Conservation (phyloP, 2,329 filamentous ascomycete species). For the Pseudocercospora pini-densiflorae region DNA sequence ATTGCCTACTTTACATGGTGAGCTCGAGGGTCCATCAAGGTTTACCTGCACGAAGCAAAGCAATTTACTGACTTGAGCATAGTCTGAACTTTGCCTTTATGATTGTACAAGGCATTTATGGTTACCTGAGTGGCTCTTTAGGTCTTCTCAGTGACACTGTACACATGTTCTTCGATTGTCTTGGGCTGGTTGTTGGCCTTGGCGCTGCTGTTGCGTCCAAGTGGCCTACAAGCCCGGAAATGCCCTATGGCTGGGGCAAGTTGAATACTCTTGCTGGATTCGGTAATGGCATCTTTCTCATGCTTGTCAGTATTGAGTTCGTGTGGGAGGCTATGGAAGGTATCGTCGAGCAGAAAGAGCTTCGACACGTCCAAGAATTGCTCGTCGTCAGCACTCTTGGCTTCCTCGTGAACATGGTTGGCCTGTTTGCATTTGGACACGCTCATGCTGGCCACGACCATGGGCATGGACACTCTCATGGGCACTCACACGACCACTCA, state of each 20-base stretch:
- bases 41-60: not conserved
- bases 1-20: conserved; percentile 98
- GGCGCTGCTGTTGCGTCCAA: conserved; percentile 94
- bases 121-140: conserved; percentile 88
- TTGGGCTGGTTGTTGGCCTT: conserved; percentile 86
- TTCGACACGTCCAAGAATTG: conserved; percentile 82
- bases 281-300: conserved; percentile 91
- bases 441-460: conserved; percentile 54
- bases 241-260: conserved; percentile 96
- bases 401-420: conserved; percentile 86
- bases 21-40: conserved; percentile 39
- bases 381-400: conserved; percentile 87
- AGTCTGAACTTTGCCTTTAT: conserved; percentile 96
- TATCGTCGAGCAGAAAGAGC: conserved; percentile 79
- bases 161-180: conserved; percentile 99
- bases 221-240: conserved; percentile 86
- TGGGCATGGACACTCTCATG: conserved; percentile 41
- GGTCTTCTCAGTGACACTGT: conserved; percentile 97
- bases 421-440: conserved; percentile 79
- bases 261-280: conserved; percentile 96
- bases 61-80: conserved; percentile 23
- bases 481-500: conserved; percentile 41
- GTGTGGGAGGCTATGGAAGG: conserved; percentile 92
- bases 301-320: conserved; percentile 96
- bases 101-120: conserved; percentile 92